These are phyloP conservation scores for Plasmodium falciparum DNA, from an alignment of 169 alveolate species.

Conservation along the genomic window DNA sequence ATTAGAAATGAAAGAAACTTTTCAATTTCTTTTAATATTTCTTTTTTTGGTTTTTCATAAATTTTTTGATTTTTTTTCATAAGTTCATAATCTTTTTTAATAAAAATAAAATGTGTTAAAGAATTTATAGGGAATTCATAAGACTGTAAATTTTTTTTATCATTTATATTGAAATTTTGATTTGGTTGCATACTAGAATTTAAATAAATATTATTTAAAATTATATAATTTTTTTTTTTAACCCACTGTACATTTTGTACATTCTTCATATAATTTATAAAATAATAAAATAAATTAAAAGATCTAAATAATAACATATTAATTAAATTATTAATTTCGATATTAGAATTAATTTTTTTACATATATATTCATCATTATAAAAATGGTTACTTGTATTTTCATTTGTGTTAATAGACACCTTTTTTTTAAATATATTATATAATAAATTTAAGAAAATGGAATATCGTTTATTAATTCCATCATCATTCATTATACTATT, in stretches of 20 bases:
- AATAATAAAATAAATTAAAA: conserved; percentile 73
- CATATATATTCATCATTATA: conserved; percentile 35
- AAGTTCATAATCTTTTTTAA: conserved; percentile 30
- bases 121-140: conserved; percentile 69
- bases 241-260: not conserved
- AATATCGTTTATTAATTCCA: not conserved
- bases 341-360: conserved; percentile 51
- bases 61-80: conserved; percentile 1
- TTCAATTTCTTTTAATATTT: conserved; percentile 40
- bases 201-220: conserved; percentile 27
- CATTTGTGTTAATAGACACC: not conserved
- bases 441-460: conserved; percentile 50
- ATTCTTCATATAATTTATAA: conserved; percentile 25
- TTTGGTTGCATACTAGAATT: not conserved
- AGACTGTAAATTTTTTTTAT: conserved; percentile 14
- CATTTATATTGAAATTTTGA: not conserved
- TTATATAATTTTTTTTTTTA: not conserved
- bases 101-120: conserved; percentile 46
- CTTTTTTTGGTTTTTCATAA: conserved; percentile 12
- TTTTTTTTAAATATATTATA: conserved; percentile 26
- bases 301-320: conserved; percentile 66
- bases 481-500: conserved; percentile 20
- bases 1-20: conserved; percentile 34
- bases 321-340: conserved; percentile 64
- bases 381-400: not conserved